A percentile compares a stretch with the other conserved stretches of the same genome.
Evolutionary conservation across 805 yeast genomes (phyloP).

Genomic region (Vanderwaltozyma polyspora): DNA sequence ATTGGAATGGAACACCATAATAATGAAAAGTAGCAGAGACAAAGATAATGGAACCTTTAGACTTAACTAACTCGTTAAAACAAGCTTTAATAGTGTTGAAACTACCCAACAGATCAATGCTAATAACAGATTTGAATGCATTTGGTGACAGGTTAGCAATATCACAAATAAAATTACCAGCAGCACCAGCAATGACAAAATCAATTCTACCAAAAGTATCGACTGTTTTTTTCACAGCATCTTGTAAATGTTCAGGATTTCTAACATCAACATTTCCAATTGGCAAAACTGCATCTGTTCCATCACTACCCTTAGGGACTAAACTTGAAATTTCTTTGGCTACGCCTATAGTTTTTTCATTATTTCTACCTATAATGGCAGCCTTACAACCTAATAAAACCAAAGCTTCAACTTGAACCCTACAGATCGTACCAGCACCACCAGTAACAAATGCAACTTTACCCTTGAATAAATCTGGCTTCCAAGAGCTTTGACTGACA

Average conservation of each 20-base stretch:
- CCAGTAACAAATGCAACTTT: slow-evolving; percentile 90
- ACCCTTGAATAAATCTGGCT: slow-evolving; percentile 61
- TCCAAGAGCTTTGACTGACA: slow-evolving; percentile 28
- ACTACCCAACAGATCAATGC: slow-evolving; percentile 80
- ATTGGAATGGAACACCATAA: slow-evolving; percentile 78
- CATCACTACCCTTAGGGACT: slow-evolving; percentile 29
- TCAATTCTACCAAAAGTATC: slow-evolving; percentile 66
- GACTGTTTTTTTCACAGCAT: slow-evolving; percentile 60
- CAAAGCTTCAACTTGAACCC: slow-evolving; percentile 80
- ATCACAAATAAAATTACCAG: slow-evolving; percentile 83
- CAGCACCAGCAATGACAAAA: slow-evolving; percentile 88
- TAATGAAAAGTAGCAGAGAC: slow-evolving; percentile 87
- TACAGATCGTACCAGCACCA: slow-evolving; percentile 92
- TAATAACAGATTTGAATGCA: slow-evolving; percentile 80
- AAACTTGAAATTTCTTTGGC: slow-evolving; percentile 54
- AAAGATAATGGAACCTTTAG: slow-evolving; percentile 64
- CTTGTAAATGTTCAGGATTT: slow-evolving; percentile 42
- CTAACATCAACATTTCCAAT: slow-evolving; percentile 72
- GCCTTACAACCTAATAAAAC: slow-evolving; percentile 79
- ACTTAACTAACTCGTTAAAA: slow-evolving; percentile 48
- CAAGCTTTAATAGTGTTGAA: slow-evolving; percentile 83
- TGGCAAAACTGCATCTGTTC: slow-evolving; percentile 54
- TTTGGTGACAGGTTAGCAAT: slow-evolving; percentile 68
- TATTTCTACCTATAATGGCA: slow-evolving; percentile 71
- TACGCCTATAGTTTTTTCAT: slow-evolving; percentile 50